Base-by-base conservation (phyloP, 2,329 filamentous ascomycete species). In the Nigrospora sphaerica region DNA sequence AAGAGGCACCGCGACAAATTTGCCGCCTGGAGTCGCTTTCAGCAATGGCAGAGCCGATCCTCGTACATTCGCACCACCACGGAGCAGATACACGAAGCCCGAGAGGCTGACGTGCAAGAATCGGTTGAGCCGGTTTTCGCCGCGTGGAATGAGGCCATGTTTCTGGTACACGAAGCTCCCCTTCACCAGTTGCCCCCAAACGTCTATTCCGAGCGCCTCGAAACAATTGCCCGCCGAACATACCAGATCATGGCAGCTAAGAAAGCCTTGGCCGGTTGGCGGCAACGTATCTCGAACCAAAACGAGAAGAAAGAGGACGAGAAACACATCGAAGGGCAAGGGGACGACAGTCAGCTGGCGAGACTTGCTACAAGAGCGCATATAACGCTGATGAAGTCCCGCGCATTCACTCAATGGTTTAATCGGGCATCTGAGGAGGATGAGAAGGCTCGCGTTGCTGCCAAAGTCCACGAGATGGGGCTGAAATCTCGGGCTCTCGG, bases 401-500 rank as follows among this genome's bases (percentile, higher is more conserved):
- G 56, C n/a, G 57, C 55, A 9, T 58, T 63, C 38, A 42, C 53
- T 13, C 49, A 50, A 16, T 63, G 61, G 61, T 60, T 57, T 10
- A 63, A 63, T 36, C 50, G 57, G 28, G 52, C 52, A 32, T 57
- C 57, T 41, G 56, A 63, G 49, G 59, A 62, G 44, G 50, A 46
- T 14, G 52, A 51, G 19, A 61, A 57, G 43, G 57, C 57, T 35
- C 49, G 59, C 23, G 47, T 57, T 41, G 61, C 61, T 17, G 48
- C 52, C 9, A 56, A 54, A 34, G 52, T 55, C 14, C 61, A 62
- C 39, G 59, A 62, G 48, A 55, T 57, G 52, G 57, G 46, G 42
- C 50, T 63, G 17, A 62, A 63, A 46, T 55, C 56, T 6, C 61
- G 56, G 44, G 55, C 54, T 35, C 54, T 63, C 36, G 60, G 58